Evolutionary conservation across 2,329 filamentous ascomycete species (phyloP).

Genomic region (Fusarium hostae): DNA sequence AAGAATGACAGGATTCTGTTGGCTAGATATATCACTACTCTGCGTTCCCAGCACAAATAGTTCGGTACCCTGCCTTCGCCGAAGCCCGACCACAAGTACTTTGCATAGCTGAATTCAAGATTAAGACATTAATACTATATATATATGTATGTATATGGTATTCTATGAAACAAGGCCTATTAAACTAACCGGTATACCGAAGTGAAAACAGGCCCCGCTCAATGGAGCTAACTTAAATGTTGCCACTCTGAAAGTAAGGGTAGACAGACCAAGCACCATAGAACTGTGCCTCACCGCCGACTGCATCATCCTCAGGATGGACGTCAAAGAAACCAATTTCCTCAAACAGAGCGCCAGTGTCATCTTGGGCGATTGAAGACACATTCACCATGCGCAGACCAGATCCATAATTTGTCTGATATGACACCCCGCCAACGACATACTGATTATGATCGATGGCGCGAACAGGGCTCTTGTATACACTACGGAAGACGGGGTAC

Average conservation of each 20-base stretch:
- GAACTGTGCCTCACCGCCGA: slow-evolving; percentile 57
- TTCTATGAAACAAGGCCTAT: not conserved
- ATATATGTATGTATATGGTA: not conserved
- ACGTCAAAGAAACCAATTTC: slow-evolving; percentile 15
- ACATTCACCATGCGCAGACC: slow-evolving; percentile 5
- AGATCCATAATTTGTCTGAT: slow-evolving; percentile 9
- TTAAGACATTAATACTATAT: accelerated
- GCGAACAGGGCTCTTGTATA: slow-evolving; percentile 16
- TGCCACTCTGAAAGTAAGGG: slow-evolving; percentile 58
- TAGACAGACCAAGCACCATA: slow-evolving; percentile 60
- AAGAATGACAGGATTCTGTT: no score
- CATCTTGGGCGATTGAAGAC: not conserved
- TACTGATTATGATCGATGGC: slow-evolving; percentile 16
- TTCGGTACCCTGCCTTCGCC: no score
- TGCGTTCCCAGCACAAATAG: no score
- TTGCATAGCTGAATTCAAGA: accelerated
- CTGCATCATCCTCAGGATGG: slow-evolving; percentile 39
- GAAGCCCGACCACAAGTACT: no score
- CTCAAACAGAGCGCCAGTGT: not conserved
- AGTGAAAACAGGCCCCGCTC: slow-evolving; percentile 48
- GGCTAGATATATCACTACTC: no score
- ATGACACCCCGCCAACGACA: not conserved
- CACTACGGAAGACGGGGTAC: slow-evolving; percentile 47
- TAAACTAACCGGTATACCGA: not conserved
- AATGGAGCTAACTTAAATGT: slow-evolving; percentile 60